Evolutionary conservation across 768 basidiomycete species (phyloP), one percentile per base, ranked within the genome.

Genomic region (Leccinum variicolor): DNA sequence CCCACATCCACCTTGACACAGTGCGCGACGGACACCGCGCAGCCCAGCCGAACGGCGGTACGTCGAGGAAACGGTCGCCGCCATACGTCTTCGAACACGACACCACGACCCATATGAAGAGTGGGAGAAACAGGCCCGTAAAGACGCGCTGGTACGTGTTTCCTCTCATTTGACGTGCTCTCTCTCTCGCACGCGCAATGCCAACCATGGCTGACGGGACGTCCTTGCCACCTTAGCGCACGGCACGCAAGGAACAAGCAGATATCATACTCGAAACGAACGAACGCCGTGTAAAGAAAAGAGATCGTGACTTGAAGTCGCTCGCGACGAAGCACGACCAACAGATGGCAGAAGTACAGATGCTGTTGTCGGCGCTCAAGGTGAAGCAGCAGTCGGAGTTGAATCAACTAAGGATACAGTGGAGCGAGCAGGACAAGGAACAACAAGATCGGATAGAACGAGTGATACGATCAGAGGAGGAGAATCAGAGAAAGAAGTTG

Each of bases 391-490:
- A 81, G 57, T 66, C 69, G 11, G 80, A 82, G 26, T 79, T 86
- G 55, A 71, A 75, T 36, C 68, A 64, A 50, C 66, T 86, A 34
- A 72, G 74, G 47, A 72, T 73, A 5, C 69, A 63, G 9, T 84
- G 82, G 81, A 78, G 77, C 50, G 71, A 73, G 36, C 74, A 79
- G 51, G 76, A 79, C 58, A 72, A 60, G 47, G 64, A 65, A 51
- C 72, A 84, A 36, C 84, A 83, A 75, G 76, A 82, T 26, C 76
- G 84, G 4, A 81, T 89, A 53, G 87, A 91, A 69, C 67, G 59
- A 3, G 83, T 78, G 7, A 90, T 91, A 59, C 80, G 80, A 63
- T 29, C 72, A 3, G 87, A 90, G 65, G 85, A 89, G 59, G 85
- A 84, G 28, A 86, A 83, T 57, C 69, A 80, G 21, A 77, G 76